Base-by-base conservation (phyloP, 352 stramenopile species). In the Pythium angustatum region DNA sequence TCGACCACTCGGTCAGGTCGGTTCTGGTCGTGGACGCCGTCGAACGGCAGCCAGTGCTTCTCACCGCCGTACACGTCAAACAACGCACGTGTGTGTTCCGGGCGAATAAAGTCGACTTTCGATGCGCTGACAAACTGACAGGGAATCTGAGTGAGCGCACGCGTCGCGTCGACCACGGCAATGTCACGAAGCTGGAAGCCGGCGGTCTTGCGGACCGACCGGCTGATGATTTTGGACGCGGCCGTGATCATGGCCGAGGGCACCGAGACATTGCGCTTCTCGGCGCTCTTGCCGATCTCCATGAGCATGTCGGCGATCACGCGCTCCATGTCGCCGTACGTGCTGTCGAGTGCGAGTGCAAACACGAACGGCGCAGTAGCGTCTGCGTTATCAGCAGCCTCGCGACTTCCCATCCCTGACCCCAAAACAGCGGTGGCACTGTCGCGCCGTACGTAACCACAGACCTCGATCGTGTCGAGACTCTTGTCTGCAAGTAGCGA, bases 41-140 rank as follows among this genome's bases (percentile, higher is more conserved):
- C 70, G 40, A 86, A 89, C 50, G 82, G 58, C 21, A 87, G 40
- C 41, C 84, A 79, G 58, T 72, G 73, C 69, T 91, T 93, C 7
- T 72, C 60, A 0, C 82, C 83, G 15, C 81, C 81, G 27, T 93
- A 93, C 12, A 57, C 50, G 3, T 88, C 72, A 33, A 69, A 85
- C 19, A 93, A 62, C 12, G 71, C 54, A 53, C 70, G 69, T 17
- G 85, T 79, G 27, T 91, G 83, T 11, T 77, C 64, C 21, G 84
- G 84, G 12, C 68, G 78, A 40, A 93, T 87, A 34, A 93, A 93
- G 53, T 91, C 85, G 30, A 87, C 85, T 69, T 88, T 85, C 0
- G 72, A 84, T 15, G 78, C 78, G 38, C 75, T 87, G 30, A 90
- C 68, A 66, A 93, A 93, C 17, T 90, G 53, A 22, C 85, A 90